A percentile compares a stretch with the other conserved stretches of the same genome.
phyloP scores from a whole-genome alignment of 768 basidiomycete genomes.

The Myochromella boudieri region DNA sequence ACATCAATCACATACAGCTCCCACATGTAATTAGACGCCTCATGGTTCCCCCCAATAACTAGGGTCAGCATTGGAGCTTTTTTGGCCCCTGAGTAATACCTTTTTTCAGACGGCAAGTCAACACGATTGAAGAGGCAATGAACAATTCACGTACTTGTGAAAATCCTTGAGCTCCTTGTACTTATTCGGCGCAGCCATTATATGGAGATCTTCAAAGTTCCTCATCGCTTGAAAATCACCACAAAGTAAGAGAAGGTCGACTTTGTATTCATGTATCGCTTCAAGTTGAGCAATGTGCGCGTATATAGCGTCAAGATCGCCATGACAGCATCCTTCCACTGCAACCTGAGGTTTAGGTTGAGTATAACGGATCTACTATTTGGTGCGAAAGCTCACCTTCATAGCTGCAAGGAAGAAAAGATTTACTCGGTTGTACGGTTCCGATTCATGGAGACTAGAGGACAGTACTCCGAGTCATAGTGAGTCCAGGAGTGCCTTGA shows the following conservation, averaged over 20 bases:
- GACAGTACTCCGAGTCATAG: no score
- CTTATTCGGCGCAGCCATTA: constrained; percentile 90
- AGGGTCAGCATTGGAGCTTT: constrained; percentile 87
- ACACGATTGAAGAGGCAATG: not conserved
- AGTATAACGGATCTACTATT: no score
- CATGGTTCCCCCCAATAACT: constrained; percentile 97
- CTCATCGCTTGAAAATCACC: constrained; percentile 96
- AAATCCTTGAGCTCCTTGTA: constrained; percentile 86
- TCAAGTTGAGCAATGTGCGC: constrained; percentile 65
- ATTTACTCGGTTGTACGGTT: no score
- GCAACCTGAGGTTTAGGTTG: constrained; percentile 84
- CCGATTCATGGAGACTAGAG: no score
- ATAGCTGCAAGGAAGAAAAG: no score
- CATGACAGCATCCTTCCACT: constrained; percentile 94
- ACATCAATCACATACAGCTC: constrained; percentile 67
- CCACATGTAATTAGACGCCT: constrained; percentile 96
- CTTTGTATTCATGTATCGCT: constrained; percentile 54
- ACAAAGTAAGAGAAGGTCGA: constrained; percentile 88
- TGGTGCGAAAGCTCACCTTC: no score
- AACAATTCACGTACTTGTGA: constrained; percentile 54
- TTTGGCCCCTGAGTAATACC: constrained; percentile 86
- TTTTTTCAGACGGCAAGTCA: constrained; percentile 21
- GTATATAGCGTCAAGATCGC: constrained; percentile 89
- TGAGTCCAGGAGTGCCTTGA: no score
- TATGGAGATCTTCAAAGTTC: constrained; percentile 80